phyloP scores from a whole-genome alignment of 2,329 filamentous ascomycete genomes.

The Endocalyx cinctus region DNA sequence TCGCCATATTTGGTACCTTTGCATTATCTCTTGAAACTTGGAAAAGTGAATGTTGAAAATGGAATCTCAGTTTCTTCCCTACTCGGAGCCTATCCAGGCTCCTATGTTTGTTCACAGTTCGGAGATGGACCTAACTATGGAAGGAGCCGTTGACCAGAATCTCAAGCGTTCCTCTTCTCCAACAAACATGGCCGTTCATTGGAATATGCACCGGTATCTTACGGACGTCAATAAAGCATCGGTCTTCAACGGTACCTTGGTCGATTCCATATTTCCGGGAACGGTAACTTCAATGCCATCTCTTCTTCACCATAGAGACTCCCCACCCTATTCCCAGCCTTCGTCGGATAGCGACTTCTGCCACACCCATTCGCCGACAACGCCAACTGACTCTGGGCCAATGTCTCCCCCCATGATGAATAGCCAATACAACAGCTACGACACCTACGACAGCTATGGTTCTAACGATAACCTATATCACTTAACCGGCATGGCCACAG shows the following conservation, averaged over 20 bases:
- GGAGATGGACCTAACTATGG: slow-evolving; percentile 11
- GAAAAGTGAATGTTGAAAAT: too few species aligned
- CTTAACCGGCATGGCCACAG: slow-evolving; percentile 22
- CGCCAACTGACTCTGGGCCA: slow-evolving; percentile 30
- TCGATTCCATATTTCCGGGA: slow-evolving; percentile 14
- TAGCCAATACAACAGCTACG: too few species aligned
- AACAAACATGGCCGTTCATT: slow-evolving; percentile 8
- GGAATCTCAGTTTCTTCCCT: too few species aligned
- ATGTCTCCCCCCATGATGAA: slow-evolving; percentile 27
- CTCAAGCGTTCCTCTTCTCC: slow-evolving; percentile 19
- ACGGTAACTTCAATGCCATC: slow-evolving; percentile 14
- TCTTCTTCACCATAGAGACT: slow-evolving; percentile 25
- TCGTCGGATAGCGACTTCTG: slow-evolving; percentile 37
- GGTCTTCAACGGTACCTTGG: slow-evolving; percentile 16
- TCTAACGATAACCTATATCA: slow-evolving; percentile 22
- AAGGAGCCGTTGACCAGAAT: slow-evolving; percentile 21
- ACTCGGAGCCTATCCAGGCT: too few species aligned
- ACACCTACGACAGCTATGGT: slow-evolving; percentile 20
- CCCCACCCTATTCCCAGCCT: slow-evolving; percentile 34
- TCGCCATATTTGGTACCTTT: too few species aligned
- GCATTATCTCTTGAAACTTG: too few species aligned
- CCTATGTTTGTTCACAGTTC: too few species aligned
- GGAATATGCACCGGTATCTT: slow-evolving; percentile 24
- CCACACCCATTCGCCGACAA: slow-evolving; percentile 30
- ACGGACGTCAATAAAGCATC: slow-evolving; percentile 22